These are phyloP conservation scores for Aspergillus costaricaensis DNA, from an alignment of 2,329 filamentous ascomycete species.

Conservation along the genomic window DNA sequence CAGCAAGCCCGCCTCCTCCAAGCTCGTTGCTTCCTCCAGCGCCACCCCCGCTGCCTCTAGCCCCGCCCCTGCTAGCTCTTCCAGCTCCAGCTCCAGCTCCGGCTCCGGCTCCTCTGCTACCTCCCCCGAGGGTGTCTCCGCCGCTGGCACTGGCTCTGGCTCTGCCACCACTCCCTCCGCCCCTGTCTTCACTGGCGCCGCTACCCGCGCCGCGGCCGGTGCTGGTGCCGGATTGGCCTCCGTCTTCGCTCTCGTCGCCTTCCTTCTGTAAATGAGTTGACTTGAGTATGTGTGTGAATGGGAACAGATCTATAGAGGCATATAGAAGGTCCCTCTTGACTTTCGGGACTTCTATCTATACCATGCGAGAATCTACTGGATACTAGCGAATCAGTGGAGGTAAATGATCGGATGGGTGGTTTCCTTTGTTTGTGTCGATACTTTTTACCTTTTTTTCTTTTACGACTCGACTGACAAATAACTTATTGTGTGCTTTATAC, in stretches of 20 bases:
- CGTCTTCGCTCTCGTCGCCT: constrained; percentile 54
- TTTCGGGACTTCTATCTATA: background rate
- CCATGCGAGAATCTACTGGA: too few species aligned
- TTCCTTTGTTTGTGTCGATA: constrained; percentile 6
- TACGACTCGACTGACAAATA: constrained; percentile 5
- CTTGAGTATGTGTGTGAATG: background rate
- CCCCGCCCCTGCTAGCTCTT: constrained; percentile 17
- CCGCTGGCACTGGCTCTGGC: constrained; percentile 7
- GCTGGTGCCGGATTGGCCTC: constrained; percentile 55
- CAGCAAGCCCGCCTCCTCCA: constrained; percentile 20
- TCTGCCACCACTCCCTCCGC: constrained; percentile 32
- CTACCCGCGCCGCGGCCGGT: constrained; percentile 50
- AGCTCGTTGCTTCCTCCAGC: constrained; percentile 15
- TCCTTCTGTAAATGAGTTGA: constrained; percentile 43
- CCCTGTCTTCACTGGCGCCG: constrained; percentile 53
- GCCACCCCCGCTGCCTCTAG: constrained; percentile 18
- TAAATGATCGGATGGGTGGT: background rate
- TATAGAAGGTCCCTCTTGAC: background rate
- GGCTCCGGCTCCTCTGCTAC: constrained; percentile 21
- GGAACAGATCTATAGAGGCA: background rate
- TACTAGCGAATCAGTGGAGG: background rate
- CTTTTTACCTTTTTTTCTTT: background rate
- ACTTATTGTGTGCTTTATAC: background rate
- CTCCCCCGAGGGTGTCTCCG: constrained; percentile 20
- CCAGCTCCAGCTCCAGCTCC: constrained; percentile 15